Conservation (phyloP, 192 early-diverging fungal species). For the Umbelopsis isabellina region DNA sequence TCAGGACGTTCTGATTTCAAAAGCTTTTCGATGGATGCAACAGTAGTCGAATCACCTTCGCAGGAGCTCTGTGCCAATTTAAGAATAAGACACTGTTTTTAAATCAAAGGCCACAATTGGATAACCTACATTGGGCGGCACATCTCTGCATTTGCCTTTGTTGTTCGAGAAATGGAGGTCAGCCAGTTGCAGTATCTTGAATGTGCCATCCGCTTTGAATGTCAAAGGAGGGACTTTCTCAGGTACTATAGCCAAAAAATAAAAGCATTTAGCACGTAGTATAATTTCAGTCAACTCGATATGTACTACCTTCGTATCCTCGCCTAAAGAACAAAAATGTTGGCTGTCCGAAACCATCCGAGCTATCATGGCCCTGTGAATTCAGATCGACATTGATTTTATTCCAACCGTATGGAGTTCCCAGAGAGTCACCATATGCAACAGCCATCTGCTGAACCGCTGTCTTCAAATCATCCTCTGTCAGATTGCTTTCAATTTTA, state of each 20-base stretch:
- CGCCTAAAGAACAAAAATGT: conserved; percentile 25
- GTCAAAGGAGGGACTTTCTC: conserved; percentile 22
- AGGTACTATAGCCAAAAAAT: not conserved
- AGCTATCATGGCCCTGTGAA: conserved; percentile 15
- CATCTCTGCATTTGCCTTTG: conserved; percentile 40
- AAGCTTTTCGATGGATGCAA: conserved; percentile 43
- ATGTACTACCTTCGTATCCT: conserved; percentile 20
- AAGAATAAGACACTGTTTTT: not conserved
- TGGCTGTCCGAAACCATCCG: conserved; percentile 26
- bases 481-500: conserved; percentile 13
- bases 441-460: conserved; percentile 29
- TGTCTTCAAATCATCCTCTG: not conserved
- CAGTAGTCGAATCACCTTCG: conserved; percentile 43
- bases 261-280: not conserved
- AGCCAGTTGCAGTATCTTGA: conserved; percentile 53
- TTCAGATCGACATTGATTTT: conserved; percentile 32
- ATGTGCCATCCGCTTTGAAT: conserved; percentile 43
- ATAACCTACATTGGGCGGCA: conserved; percentile 34
- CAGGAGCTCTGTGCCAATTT: conserved; percentile 38
- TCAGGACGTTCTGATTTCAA: conserved; percentile 47
- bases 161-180: conserved; percentile 52
- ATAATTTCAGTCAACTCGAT: no score
- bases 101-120: not conserved
- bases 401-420: conserved; percentile 29
- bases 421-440: conserved; percentile 19